These are phyloP conservation scores for Coprinopsis marcescibilis DNA, from an alignment of 768 basidiomycete species.

Conservation along the genomic window DNA sequence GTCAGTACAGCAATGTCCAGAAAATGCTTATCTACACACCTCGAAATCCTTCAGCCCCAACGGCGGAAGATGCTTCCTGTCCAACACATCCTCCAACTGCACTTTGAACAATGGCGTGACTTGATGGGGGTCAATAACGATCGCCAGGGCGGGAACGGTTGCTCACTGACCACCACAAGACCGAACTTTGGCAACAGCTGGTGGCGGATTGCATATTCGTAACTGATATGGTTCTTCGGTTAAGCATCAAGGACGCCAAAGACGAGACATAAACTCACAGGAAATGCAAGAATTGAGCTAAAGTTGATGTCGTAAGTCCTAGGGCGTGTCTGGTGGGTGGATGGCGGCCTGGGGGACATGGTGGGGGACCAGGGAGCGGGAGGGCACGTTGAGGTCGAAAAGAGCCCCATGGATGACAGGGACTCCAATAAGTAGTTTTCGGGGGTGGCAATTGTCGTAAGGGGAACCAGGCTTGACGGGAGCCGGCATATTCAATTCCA, in stretches of 20 bases:
- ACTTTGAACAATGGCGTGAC: slow-evolving; percentile 66
- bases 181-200: slow-evolving; percentile 61
- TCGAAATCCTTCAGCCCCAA: slow-evolving; percentile 72
- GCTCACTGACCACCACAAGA: slow-evolving; percentile 47
- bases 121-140: slow-evolving; percentile 18
- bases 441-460: too few relatives aligned
- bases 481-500: too few relatives aligned
- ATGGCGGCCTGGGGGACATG: slow-evolving; percentile 2
- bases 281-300: slow-evolving; percentile 30
- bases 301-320: slow-evolving; percentile 21
- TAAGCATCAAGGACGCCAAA: not conserved
- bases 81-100: slow-evolving; percentile 67
- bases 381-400: not conserved
- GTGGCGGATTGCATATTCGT: slow-evolving; percentile 64
- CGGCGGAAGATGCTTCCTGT: slow-evolving; percentile 73
- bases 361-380: not conserved
- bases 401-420: too few relatives aligned
- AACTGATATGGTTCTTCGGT: slow-evolving; percentile 23
- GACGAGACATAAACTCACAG: slow-evolving; percentile 23
- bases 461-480: too few relatives aligned
- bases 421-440: too few relatives aligned
- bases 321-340: slow-evolving; percentile 18
- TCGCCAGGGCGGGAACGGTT: not conserved
- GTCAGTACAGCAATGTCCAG: slow-evolving; percentile 8
- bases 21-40: slow-evolving; percentile 21